Evolutionary conservation across 2,329 filamentous ascomycete genomes (phyloP).

Genomic region (Monilinia vaccinii-corymbosi): DNA sequence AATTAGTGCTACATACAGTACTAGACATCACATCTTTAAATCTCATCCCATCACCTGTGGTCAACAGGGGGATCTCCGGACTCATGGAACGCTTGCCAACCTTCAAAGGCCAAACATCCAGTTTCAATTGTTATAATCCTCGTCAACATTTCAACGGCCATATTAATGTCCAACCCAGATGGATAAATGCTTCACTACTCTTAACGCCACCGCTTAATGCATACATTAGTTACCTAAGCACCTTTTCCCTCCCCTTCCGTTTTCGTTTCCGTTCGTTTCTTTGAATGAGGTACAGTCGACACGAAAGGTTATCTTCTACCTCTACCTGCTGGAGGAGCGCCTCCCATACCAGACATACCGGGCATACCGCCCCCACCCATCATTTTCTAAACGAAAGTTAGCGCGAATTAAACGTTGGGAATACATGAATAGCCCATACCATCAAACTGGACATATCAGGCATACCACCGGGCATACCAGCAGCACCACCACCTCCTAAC

Average conservation of each 20-base stretch:
- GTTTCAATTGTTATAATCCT: neutral
- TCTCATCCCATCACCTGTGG: too few relatives aligned
- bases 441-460: slow-evolving; percentile 44
- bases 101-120: too few relatives aligned
- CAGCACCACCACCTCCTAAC: slow-evolving; percentile 62
- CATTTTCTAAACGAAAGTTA: slow-evolving; percentile 40
- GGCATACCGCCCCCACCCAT: slow-evolving; percentile 35
- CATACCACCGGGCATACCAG: slow-evolving; percentile 45
- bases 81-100: too few relatives aligned
- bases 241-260: neutral
- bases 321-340: slow-evolving; percentile 19
- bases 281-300: neutral
- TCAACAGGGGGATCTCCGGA: too few relatives aligned
- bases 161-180: neutral
- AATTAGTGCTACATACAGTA: too few relatives aligned
- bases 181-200: neutral
- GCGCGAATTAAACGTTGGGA: neutral
- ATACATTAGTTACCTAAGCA: slow-evolving; percentile 7
- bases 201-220: slow-evolving; percentile 10
- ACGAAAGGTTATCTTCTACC: slow-evolving; percentile 19
- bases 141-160: neutral
- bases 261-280: neutral
- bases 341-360: slow-evolving; percentile 32
- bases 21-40: too few relatives aligned
- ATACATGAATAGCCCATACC: neutral